Conservation (phyloP, 768 basidiomycete species). For the Dioszegia hungarica region DNA sequence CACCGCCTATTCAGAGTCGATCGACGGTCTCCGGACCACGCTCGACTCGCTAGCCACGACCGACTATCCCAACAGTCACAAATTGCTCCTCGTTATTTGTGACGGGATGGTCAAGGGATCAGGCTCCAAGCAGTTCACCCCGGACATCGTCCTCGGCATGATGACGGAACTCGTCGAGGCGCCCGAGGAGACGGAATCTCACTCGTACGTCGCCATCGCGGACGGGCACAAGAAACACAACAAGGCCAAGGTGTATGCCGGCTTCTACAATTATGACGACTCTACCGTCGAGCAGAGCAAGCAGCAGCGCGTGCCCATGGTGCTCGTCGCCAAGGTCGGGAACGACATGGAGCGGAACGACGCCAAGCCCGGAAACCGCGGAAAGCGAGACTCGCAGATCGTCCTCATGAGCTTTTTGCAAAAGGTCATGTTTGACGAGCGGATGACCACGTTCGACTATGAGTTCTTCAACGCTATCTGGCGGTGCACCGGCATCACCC, state of each 20-base stretch:
- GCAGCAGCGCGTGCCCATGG: slow-evolving; percentile 93
- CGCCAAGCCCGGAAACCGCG: slow-evolving; percentile 92
- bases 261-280: slow-evolving; percentile 93
- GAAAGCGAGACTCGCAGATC: slow-evolving; percentile 97
- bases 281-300: slow-evolving; percentile 82
- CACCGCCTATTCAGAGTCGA: slow-evolving; percentile 95
- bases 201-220: slow-evolving; percentile 96
- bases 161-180: slow-evolving; percentile 89
- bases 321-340: slow-evolving; percentile 91
- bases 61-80: slow-evolving; percentile 97
- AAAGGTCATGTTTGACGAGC: slow-evolving; percentile 99
- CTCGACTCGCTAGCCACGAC: slow-evolving; percentile 97
- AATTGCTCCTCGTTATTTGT: slow-evolving; percentile 87
- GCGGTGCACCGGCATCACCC: slow-evolving; percentile 89
- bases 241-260: slow-evolving; percentile 97
- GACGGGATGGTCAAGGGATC: slow-evolving; percentile 98
- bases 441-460: slow-evolving; percentile 99
- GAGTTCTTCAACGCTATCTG: slow-evolving; percentile 99
- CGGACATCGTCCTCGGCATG: slow-evolving; percentile 90
- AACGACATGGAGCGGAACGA: slow-evolving; percentile 86
- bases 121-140: slow-evolving; percentile 81
- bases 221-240: slow-evolving; percentile 99
- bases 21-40: slow-evolving; percentile 93
- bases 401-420: slow-evolving; percentile 96
- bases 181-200: slow-evolving; percentile 77